A percentile compares a stretch with the other conserved stretches of the same genome.
Conservation (phyloP, 495 filamentous ascomycete species). For the Hamigera avellanea region DNA sequence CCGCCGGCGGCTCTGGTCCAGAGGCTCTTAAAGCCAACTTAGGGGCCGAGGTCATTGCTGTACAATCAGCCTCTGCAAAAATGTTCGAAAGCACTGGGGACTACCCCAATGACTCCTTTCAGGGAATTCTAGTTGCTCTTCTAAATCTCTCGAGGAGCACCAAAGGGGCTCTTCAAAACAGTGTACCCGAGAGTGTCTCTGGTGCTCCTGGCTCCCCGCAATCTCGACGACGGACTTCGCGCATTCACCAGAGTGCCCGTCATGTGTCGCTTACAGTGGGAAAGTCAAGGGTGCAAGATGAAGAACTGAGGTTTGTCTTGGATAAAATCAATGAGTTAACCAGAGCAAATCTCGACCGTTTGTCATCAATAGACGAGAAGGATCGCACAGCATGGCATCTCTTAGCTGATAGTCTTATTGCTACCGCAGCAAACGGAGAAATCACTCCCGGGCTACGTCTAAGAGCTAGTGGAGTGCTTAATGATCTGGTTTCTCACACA, state of each 20-base stretch:
- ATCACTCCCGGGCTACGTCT: slow-evolving; percentile 52
- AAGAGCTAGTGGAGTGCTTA: slow-evolving; percentile 61
- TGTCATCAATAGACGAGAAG: slow-evolving; percentile 49
- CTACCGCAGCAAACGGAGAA: slow-evolving; percentile 41
- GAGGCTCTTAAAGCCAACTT: slow-evolving; percentile 48
- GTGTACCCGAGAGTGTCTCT: slow-evolving; percentile 12
- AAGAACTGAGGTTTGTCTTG: slow-evolving; percentile 55
- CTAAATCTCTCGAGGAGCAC: slow-evolving; percentile 48
- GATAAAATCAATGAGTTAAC: slow-evolving; percentile 71
- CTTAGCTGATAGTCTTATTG: slow-evolving; percentile 58
- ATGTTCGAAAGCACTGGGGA: slow-evolving; percentile 84
- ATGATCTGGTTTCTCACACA: slow-evolving; percentile 52
- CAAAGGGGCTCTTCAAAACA: slow-evolving; percentile 16
- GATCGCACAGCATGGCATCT: slow-evolving; percentile 62
- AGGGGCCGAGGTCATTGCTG: slow-evolving; percentile 69
- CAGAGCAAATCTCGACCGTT: slow-evolving; percentile 63
- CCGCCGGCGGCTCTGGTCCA: slow-evolving; percentile 19
- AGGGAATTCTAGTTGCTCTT: slow-evolving; percentile 64
- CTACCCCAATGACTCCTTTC: slow-evolving; percentile 71
- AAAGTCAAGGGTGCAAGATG: slow-evolving; percentile 34
- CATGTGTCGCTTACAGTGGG: slow-evolving; percentile 42
- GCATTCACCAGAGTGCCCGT: slow-evolving; percentile 44
- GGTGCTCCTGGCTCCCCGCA: slow-evolving; percentile 15
- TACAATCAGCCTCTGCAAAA: slow-evolving; percentile 76
- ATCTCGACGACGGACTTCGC: slow-evolving; percentile 17